Conservation (phyloP, 192 early-diverging fungal species). For the Dissophora ornata region DNA sequence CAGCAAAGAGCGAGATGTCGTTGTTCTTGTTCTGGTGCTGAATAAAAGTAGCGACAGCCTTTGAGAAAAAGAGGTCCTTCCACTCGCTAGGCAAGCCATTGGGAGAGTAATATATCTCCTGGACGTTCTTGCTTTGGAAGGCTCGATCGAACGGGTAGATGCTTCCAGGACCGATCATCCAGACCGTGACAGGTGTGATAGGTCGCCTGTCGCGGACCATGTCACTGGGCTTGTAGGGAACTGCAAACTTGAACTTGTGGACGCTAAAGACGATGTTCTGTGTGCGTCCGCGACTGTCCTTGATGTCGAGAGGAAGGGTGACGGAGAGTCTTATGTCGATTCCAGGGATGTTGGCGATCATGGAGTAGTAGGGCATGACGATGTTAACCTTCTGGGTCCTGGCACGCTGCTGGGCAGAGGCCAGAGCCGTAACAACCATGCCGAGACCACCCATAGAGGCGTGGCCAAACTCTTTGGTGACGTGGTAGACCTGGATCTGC, state of each 20-base stretch:
- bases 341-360: conserved; percentile 41
- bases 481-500: conserved; percentile 62
- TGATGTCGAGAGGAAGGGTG: conserved; percentile 51
- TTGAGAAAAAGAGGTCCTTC: conserved; percentile 68
- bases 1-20: conserved; percentile 63
- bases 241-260: conserved; percentile 43
- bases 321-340: conserved; percentile 23
- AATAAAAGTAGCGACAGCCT: conserved; percentile 62
- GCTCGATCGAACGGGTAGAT: conserved; percentile 58
- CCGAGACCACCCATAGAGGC: conserved; percentile 68
- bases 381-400: conserved; percentile 55
- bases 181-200: conserved; percentile 52
- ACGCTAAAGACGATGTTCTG: conserved; percentile 52
- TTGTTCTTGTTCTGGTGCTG: conserved; percentile 52
- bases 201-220: conserved; percentile 11
- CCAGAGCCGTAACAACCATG: conserved; percentile 62
- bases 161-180: conserved; percentile 62
- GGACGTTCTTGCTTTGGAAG: conserved; percentile 45
- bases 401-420: conserved; percentile 57
- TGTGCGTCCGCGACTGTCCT: conserved; percentile 43
- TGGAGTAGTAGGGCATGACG: conserved; percentile 64
- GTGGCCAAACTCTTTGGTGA: conserved; percentile 68
- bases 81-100: conserved; percentile 66
- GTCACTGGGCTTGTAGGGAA: conserved; percentile 35
- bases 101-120: conserved; percentile 61